Base-by-base conservation (phyloP, 805 yeast genomes). In the Yamadazyma ubonensis region DNA sequence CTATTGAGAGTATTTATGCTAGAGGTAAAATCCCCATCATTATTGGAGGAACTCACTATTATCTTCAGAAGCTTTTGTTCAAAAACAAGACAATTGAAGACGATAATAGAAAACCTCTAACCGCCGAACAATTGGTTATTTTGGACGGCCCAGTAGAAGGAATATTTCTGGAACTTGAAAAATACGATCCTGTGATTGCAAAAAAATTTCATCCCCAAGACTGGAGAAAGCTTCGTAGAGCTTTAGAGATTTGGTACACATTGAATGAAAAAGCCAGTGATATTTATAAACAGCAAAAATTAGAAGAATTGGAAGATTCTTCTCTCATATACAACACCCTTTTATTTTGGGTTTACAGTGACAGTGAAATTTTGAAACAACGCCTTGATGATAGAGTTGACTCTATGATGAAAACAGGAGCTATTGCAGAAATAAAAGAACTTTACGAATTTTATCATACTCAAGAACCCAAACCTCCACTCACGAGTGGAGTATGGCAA, bases 31-130 rank as follows among this genome's bases (percentile, higher is more conserved):
- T 84, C 1, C 97, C 99, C 0, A 85, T 93, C 2, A 58, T 93
- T 0, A 93, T 93, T 1, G 99, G 99, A 4, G 99, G 99, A 0
- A 93, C 99, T 0, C 97, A 90, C 55, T 93, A 93, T 59, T 93
- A 93, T 57, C 66, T 88, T 26, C 96, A 86, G 59, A 79, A 86
- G 6, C 57, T 91, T 6, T 56, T 87, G 6, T 86, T 90, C 56
- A 70, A 75, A 28, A 86, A 88, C 52, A 79, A 78, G 42, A 81
- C 86, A 0, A 72, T 84, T 5, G 73, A 71, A 3, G 58, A 66
- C 2, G 46, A 21, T 5, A 17, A 21, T 32, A 59, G 37, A 57
- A 70, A 8, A 30, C 76, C 51, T 20, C 50, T 62, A 35, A 58
- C 63, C 1, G 33, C 20, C 3, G 61, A 56, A 12, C 71, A 63